These are phyloP conservation scores for Sesbania bispinosa DNA, from an alignment of 306 rosid species.

Conservation along the genomic window DNA sequence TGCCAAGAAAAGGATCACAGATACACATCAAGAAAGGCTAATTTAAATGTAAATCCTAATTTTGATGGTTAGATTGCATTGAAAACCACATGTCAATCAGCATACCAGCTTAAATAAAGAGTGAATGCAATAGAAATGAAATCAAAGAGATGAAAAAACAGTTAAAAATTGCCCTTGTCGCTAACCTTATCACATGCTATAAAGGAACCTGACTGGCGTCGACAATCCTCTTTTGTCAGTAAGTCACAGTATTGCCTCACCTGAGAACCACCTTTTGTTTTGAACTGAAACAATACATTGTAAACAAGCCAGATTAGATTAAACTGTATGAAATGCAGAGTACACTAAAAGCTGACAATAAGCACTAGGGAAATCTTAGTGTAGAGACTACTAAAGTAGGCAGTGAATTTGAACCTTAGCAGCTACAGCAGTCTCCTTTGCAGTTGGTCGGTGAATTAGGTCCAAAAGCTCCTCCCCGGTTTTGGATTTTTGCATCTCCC, in stretches of 20 bases:
- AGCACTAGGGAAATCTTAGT: background rate
- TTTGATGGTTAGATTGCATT: background rate
- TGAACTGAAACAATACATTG: conserved; percentile 57
- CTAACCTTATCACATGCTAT: conserved; percentile 94
- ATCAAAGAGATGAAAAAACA: background rate
- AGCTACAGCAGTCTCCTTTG: conserved; percentile 92
- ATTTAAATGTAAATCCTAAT: background rate
- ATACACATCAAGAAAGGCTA: background rate
- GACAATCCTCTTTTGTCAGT: conserved; percentile 93
- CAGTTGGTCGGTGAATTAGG: conserved; percentile 94
- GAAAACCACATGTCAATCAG: background rate
- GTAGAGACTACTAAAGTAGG: background rate
- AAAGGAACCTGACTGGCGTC: conserved; percentile 75
- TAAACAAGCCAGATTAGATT: conserved; percentile 22
- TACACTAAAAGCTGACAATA: background rate
- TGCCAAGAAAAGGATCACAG: conserved; percentile 36
- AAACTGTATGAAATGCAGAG: background rate
- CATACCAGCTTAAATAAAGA: background rate
- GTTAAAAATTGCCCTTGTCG: background rate
- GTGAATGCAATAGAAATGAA: background rate
- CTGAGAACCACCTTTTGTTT: conserved; percentile 87
- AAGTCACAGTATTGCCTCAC: conserved; percentile 83
- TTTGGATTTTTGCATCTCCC: conserved; percentile 82
- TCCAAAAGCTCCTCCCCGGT: conserved; percentile 95
- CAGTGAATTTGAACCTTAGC: conserved; percentile 60